A percentile compares a stretch with the other conserved stretches of the same genome.
phyloP scores from a whole-genome alignment of 371 early-diverging fungal genomes.

The Syncephalastrum monosporum region DNA sequence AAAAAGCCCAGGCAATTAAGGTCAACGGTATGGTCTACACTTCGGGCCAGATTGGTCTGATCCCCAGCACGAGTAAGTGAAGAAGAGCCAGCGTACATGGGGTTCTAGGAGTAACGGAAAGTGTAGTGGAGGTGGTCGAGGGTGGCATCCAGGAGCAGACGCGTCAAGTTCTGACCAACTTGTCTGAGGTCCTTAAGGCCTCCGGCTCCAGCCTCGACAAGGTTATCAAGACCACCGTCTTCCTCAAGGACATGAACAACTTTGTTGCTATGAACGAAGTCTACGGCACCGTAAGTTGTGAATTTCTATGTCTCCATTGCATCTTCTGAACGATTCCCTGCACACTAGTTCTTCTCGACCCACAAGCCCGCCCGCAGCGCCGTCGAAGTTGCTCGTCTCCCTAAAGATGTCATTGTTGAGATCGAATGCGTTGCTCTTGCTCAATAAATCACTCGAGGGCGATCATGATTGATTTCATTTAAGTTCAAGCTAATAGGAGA shows the following conservation, averaged over 20 bases:
- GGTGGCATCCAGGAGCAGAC: conserved; percentile 75
- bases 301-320: neutral
- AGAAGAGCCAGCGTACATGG: neutral
- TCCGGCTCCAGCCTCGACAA: conserved; percentile 72
- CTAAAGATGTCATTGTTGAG: conserved; percentile 86
- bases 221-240: conserved; percentile 92
- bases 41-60: conserved; percentile 79
- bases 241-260: conserved; percentile 87
- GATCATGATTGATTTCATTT: no score
- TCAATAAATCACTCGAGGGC: conserved; percentile 14
- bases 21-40: conserved; percentile 85
- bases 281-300: conserved; percentile 59
- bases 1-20: conserved; percentile 76
- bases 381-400: conserved; percentile 89
- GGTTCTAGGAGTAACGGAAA: neutral
- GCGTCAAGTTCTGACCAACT: conserved; percentile 74
- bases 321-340: neutral
- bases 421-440: conserved; percentile 84
- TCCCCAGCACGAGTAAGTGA: conserved; percentile 53
- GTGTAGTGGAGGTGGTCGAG: conserved; percentile 55
- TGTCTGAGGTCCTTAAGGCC: conserved; percentile 74
- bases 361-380: conserved; percentile 86
- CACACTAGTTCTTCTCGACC: conserved; percentile 52
- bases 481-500: no score
- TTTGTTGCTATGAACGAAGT: conserved; percentile 85